phyloP scores from a whole-genome alignment of 306 rosid genomes.

The Inga leiocalycina region DNA sequence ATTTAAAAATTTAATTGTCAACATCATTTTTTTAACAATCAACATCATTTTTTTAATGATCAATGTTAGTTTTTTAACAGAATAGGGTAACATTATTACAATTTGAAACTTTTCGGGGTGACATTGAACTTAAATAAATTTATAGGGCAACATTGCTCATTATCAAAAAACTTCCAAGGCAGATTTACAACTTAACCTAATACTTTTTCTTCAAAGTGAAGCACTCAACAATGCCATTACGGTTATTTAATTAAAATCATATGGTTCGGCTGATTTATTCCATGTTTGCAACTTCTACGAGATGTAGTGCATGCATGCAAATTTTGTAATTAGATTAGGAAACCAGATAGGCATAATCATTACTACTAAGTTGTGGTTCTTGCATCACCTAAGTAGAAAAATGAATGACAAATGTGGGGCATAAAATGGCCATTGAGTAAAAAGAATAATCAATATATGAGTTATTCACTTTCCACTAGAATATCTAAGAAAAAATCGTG shows the following conservation, averaged over 20 bases:
- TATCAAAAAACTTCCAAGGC: fast-evolving
- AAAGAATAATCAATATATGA: conserved; percentile 16
- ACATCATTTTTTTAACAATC: too few relatives aligned
- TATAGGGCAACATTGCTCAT: too few relatives aligned
- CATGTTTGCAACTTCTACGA: background rate
- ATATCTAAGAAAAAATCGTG: conserved; percentile 29
- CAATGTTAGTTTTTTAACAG: too few relatives aligned
- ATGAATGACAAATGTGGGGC: conserved; percentile 9
- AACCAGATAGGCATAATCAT: background rate
- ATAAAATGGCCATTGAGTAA: conserved; percentile 14
- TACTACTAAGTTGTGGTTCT: background rate
- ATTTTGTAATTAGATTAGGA: background rate
- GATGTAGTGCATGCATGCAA: background rate
- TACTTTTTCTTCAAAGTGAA: background rate
- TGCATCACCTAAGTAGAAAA: background rate
- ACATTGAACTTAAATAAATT: too few relatives aligned
- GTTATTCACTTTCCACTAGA: conserved; percentile 17
- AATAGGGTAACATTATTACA: too few relatives aligned
- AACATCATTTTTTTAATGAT: too few relatives aligned
- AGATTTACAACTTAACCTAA: too few relatives aligned
- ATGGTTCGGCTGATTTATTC: background rate
- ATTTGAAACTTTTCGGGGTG: too few relatives aligned
- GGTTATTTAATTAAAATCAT: background rate
- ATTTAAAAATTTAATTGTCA: too few relatives aligned
- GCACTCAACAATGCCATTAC: background rate